Evolutionary conservation across 1,284 basidiomycete genomes (phyloP), one percentile per base, ranked within the genome.

Genomic region (Agroathelia rolfsii): DNA sequence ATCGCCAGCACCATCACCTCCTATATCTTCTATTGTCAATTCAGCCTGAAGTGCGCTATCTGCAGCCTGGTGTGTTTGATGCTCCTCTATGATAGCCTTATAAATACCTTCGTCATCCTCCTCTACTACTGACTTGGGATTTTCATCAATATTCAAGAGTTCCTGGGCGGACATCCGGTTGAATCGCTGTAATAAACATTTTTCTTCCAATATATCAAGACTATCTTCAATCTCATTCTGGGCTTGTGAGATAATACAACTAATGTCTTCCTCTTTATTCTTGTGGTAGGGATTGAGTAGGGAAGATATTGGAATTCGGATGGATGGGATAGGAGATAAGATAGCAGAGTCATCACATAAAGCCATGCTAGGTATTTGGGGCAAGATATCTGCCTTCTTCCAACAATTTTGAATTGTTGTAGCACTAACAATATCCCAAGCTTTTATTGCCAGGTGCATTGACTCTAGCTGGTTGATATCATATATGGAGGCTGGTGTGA

Each of bases 391-490:
- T n/a, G n/a, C n/a, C n/a, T n/a, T n/a, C n/a, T n/a, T n/a, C n/a
- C n/a, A n/a, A n/a, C n/a, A n/a, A n/a, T n/a, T n/a, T n/a, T n/a
- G n/a, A n/a, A n/a, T n/a, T n/a, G n/a, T n/a, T n/a, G n/a, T n/a
- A n/a, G n/a, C n/a, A n/a, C n/a, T n/a, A n/a, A n/a, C n/a, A n/a
- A n/a, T n/a, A n/a, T n/a, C n/a, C 49, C 50, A 52, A 5, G 46
- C 42, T 3, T 28, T 12, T 1, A 40, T 13, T 3, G 56, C 48
- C 8, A 59, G 25, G 0, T 15, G 21, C 55, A 59, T 59, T 2
- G 45, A 57, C 12, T 50, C 24, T 1, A 59, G 50, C 18, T 58
- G 50, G 31, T 61, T 42, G 18, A 61, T 57, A 1, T 50, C 11
- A 28, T 59, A 61, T 18, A 59, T 51, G 6, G 55, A 3, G 3